Evolutionary conservation across 371 early-diverging fungal genomes (phyloP), one percentile per base, ranked within the genome.

Genomic region (Gilbertella persicaria): DNA sequence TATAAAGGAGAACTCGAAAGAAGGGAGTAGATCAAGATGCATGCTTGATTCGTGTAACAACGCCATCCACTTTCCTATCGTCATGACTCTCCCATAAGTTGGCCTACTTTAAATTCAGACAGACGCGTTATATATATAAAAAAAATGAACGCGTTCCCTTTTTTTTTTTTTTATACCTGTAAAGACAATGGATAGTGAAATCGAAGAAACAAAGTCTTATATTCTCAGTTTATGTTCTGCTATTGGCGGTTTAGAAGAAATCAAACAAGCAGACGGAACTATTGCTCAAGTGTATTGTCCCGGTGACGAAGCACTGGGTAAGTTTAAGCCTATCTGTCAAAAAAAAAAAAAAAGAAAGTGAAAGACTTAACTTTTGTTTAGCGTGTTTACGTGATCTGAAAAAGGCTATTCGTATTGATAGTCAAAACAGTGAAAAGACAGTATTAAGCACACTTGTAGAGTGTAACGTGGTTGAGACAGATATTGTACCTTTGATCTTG

Each of bases 291-390:
- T 71, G 26, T 94, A 93, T 63, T 69, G 86, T 25, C 77, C 87
- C 60, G 92, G 92, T 39, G 89, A 89, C 55, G 93, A 94, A 70
- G 89, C 87, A 21, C 61, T 90, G 19, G 86, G 91, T 88, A 79
- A 48, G 16, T 3, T 28, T 9, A 17, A 40, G n/a, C 7, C n/a
- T n/a, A n/a, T n/a, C n/a, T n/a, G n/a, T n/a, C 5, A 23, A 9
- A 16, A n/a, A 41, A 23, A 46, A 29, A 26, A 9, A n/a, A 30
- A n/a, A 1, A 42, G 5, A 20, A 12, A 17, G 12, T 5, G 25
- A 21, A 28, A 13, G 45, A 21, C 20, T 33, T 14, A 16, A 1
- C 12, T 25, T 10, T 45, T 42, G 14, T 41, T 49, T 39, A 61
- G 67, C 61, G 26, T 73, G 64, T 64, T 39, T 71, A 21, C 67